Conservation (phyloP, 257 asterid species). For the Cinchona pubescens region DNA sequence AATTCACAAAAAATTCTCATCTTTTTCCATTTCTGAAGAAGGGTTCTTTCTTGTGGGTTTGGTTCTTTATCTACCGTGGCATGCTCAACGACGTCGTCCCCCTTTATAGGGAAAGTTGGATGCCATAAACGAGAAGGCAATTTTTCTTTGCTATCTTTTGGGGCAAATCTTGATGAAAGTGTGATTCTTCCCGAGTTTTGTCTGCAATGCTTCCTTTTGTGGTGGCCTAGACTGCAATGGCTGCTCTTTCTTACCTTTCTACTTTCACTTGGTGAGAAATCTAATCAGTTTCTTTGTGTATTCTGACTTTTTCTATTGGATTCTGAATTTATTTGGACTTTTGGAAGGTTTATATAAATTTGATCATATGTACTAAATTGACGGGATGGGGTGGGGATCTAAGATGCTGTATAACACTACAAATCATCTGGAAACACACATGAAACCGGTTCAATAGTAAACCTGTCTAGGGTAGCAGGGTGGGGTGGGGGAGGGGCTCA, state of each 20-base stretch:
- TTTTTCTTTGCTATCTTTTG: conserved; percentile 64
- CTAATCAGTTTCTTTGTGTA: too few species aligned
- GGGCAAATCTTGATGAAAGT: conserved; percentile 34
- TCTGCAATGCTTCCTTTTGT: conserved; percentile 91
- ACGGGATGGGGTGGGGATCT: too few species aligned
- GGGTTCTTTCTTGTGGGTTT: conserved; percentile 23
- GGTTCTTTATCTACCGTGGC: conserved; percentile 42
- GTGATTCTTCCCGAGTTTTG: conserved; percentile 50
- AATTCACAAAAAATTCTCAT: background rate
- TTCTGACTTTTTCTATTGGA: too few species aligned
- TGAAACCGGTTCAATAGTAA: too few species aligned
- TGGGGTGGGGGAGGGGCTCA: too few species aligned
- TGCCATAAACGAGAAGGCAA: conserved; percentile 79
- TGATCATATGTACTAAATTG: too few species aligned
- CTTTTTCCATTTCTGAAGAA: conserved; percentile 1
- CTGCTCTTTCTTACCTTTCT: conserved; percentile 85
- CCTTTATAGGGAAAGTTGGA: conserved; percentile 81
- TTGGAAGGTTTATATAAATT: too few species aligned
- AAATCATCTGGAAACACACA: too few species aligned
- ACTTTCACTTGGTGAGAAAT: conserved; percentile 79
- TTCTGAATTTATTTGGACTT: too few species aligned
- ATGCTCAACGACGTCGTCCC: conserved; percentile 71
- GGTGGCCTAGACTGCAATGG: conserved; percentile 78
- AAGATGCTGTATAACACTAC: too few species aligned
- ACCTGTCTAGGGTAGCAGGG: too few species aligned